Evolutionary conservation across 2,329 filamentous ascomycete genomes (phyloP).

Genomic region (Keithomyces neogunnii): DNA sequence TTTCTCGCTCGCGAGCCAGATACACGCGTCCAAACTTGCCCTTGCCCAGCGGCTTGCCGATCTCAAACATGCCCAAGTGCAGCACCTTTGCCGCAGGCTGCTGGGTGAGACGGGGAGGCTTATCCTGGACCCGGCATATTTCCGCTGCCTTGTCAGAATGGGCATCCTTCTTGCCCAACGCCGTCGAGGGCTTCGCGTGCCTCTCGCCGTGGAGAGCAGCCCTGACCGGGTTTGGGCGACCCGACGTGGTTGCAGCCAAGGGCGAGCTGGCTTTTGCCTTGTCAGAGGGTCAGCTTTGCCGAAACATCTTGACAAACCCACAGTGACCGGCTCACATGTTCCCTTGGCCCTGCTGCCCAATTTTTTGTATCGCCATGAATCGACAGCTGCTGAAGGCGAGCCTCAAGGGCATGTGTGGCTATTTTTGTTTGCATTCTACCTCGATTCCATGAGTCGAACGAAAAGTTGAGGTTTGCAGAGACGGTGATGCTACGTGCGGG

Average conservation of each 20-base stretch:
- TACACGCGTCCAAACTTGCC: slow-evolving; percentile 69
- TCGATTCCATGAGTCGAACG: too few species aligned
- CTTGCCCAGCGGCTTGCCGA: slow-evolving; percentile 63
- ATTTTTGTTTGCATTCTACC: background rate
- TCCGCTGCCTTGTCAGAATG: background rate
- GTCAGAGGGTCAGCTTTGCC: background rate
- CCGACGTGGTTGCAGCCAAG: background rate
- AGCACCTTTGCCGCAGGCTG: background rate
- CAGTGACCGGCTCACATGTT: background rate
- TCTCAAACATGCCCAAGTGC: slow-evolving; percentile 59
- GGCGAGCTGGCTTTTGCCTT: slow-evolving; percentile 24
- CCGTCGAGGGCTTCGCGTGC: background rate
- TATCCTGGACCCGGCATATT: background rate
- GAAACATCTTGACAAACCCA: background rate
- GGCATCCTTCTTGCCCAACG: background rate
- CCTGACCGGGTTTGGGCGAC: background rate
- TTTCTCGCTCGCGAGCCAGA: slow-evolving; percentile 56
- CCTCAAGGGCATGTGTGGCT: background rate
- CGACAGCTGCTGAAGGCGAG: background rate
- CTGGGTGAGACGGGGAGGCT: background rate
- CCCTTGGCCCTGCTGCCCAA: background rate
- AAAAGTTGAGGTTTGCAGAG: too few species aligned
- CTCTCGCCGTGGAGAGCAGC: too few species aligned
- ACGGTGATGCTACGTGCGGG: too few species aligned
- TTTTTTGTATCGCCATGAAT: slow-evolving; percentile 17